phyloP scores from a whole-genome alignment of 805 yeast genomes.

The Kuraishia borneana region DNA sequence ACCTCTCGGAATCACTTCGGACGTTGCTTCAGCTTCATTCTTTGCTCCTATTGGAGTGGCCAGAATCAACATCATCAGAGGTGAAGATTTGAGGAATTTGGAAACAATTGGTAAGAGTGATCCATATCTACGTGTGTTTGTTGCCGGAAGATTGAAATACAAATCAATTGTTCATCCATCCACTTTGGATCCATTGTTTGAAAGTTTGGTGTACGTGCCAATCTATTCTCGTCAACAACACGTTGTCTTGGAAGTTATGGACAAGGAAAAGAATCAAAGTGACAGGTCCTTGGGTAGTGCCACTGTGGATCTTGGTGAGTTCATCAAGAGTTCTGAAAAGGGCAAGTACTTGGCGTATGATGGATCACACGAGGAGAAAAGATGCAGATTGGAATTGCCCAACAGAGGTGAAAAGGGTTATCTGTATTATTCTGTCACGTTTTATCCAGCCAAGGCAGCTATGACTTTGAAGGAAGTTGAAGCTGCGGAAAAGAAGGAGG shows the following conservation, averaged over 20 bases:
- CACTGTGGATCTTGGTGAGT: conserved; percentile 35
- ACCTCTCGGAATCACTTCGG: conserved; percentile 48
- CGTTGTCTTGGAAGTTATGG: conserved; percentile 47
- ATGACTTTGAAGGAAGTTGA: conserved; percentile 45
- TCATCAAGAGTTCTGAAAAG: conserved; percentile 32
- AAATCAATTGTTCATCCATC: conserved; percentile 44
- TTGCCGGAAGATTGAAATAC: conserved; percentile 47
- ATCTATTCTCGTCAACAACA: conserved; percentile 49
- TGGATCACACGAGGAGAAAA: conserved; percentile 33
- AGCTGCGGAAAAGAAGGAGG: conserved; percentile 27
- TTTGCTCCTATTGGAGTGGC: conserved; percentile 59
- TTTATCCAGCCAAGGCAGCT: conserved; percentile 55
- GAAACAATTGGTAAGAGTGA: conserved; percentile 66
- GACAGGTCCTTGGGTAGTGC: conserved; percentile 57
- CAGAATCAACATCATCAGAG: conserved; percentile 46
- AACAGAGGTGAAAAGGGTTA: conserved; percentile 34
- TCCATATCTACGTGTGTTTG: conserved; percentile 54
- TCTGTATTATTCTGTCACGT: conserved; percentile 44
- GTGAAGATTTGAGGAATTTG: conserved; percentile 39
- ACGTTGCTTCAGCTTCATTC: conserved; percentile 29
- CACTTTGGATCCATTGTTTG: conserved; percentile 45
- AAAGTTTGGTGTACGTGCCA: conserved; percentile 50
- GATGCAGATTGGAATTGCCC: conserved; percentile 7
- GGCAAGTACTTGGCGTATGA: conserved; percentile 39
- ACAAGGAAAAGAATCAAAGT: conserved; percentile 50